Percentiles rank a stretch among this genome's conserved stretches.
These are phyloP conservation scores for Gnetum montanum DNA, from an alignment of 75 land plant genomes.

Conservation along the genomic window DNA sequence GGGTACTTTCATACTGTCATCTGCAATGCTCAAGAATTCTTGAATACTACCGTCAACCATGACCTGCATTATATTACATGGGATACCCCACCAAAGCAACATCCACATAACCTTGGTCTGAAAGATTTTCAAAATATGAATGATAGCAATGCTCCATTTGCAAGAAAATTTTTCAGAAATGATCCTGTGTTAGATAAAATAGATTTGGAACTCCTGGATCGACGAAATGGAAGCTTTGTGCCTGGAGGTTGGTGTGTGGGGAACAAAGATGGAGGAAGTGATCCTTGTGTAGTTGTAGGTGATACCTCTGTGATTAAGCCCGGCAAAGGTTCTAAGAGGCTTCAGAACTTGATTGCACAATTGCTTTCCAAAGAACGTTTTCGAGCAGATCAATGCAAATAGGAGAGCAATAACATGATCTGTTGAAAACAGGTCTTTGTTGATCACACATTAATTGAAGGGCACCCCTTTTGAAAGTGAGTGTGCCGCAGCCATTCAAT, in stretches of 20 bases:
- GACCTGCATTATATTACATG: conserved; percentile 73
- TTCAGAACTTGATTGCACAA: conserved; percentile 26
- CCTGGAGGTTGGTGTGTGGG: conserved; percentile 81
- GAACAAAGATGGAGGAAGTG: conserved; percentile 14
- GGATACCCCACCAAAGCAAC: conserved; percentile 85
- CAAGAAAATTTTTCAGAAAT: conserved; percentile 53
- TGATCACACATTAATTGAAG: too few species aligned
- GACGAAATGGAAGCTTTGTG: conserved; percentile 25
- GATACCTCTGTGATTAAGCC: conserved; percentile 40
- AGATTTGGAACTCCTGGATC: conserved; percentile 42
- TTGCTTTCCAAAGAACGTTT: conserved; percentile 41
- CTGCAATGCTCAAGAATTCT: conserved; percentile 61
- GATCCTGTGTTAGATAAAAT: conserved; percentile 56
- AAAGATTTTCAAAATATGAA: conserved; percentile 44
- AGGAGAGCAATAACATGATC: conserved; percentile 1
- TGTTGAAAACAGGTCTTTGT: too few species aligned
- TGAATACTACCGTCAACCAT: conserved; percentile 66
- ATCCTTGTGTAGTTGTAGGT: conserved; percentile 48
- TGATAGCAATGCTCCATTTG: conserved; percentile 64
- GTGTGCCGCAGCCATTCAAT: too few species aligned
- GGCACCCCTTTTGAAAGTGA: too few species aligned
- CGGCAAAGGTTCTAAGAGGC: conserved; percentile 58
- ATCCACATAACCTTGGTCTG: conserved; percentile 49
- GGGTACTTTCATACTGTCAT: conserved; percentile 77
- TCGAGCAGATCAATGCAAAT: conserved; percentile 46